Conservation (phyloP, 1,284 basidiomycete genomes). For the Cutaneotrichosporon sp. region DNA sequence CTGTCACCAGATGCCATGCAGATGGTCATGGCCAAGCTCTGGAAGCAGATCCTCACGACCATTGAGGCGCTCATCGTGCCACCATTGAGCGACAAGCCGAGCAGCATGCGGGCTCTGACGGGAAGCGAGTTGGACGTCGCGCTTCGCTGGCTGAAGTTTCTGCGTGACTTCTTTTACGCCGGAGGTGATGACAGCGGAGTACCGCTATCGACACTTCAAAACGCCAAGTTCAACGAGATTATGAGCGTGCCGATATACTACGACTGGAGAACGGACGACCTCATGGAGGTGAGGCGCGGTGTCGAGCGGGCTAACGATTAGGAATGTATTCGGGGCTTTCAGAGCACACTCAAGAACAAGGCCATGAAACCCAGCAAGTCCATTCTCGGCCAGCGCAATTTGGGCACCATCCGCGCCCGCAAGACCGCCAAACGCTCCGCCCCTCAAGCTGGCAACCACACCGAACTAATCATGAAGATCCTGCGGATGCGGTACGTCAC, state of each 20-base stretch:
- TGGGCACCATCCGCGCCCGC: slow-evolving; percentile 93
- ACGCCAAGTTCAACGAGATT: slow-evolving; percentile 92
- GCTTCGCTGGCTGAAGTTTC: slow-evolving; percentile 97
- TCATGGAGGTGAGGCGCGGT: slow-evolving; percentile 68
- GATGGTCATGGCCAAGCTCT: slow-evolving; percentile 88
- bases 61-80: slow-evolving; percentile 91
- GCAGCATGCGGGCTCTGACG: slow-evolving; percentile 83
- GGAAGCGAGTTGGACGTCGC: slow-evolving; percentile 98
- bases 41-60: slow-evolving; percentile 92
- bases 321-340: slow-evolving; percentile 83
- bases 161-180: slow-evolving; percentile 94
- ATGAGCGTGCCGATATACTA: slow-evolving; percentile 88
- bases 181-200: slow-evolving; percentile 84
- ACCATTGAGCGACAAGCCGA: slow-evolving; percentile 82
- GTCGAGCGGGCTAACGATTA: slow-evolving; percentile 30
- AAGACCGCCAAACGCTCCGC: slow-evolving; percentile 89
- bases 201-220: slow-evolving; percentile 84
- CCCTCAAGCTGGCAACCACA: slow-evolving; percentile 62
- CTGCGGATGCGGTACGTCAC: slow-evolving; percentile 86
- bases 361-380: slow-evolving; percentile 87
- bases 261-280: slow-evolving; percentile 87
- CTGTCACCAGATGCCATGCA: slow-evolving; percentile 83
- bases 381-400: slow-evolving; percentile 76
- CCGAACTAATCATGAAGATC: slow-evolving; percentile 89
- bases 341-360: slow-evolving; percentile 68